These are phyloP conservation scores for Ogataea paraovalis DNA, from an alignment of 805 yeast species.

Conservation along the genomic window DNA sequence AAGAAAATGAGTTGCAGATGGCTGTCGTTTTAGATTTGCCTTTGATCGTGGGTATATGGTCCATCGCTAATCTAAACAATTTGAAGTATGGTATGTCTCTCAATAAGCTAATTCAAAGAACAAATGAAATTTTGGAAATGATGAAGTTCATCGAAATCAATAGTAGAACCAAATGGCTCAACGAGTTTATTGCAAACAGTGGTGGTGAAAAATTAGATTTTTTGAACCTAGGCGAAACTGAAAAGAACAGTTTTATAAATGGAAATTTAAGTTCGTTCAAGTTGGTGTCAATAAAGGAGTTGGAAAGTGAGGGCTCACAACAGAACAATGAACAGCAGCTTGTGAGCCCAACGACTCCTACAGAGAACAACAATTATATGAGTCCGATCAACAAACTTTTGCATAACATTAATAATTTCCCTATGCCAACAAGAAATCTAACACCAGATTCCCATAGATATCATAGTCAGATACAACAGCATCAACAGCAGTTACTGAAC, in stretches of 20 bases:
- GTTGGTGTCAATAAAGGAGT: constrained; percentile 8
- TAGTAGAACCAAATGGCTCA: constrained; percentile 58
- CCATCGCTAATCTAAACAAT: constrained; percentile 59
- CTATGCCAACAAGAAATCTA: constrained; percentile 9
- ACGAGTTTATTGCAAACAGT: constrained; percentile 46
- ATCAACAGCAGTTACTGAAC: constrained; percentile 1
- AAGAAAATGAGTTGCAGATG: constrained; percentile 28
- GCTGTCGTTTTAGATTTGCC: constrained; percentile 61
- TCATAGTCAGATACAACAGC: constrained; percentile 2
- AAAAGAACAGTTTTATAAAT: constrained; percentile 19
- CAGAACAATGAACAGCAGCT: constrained; percentile 1
- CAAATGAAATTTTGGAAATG: constrained; percentile 55
- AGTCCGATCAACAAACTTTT: constrained; percentile 29
- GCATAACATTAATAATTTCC: constrained; percentile 29
- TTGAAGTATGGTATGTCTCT: constrained; percentile 46
- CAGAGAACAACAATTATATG: constrained; percentile 20
- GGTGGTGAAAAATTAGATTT: constrained; percentile 28
- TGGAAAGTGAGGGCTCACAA: background rate
- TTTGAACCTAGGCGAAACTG: constrained; percentile 22
- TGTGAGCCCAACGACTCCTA: constrained; percentile 11
- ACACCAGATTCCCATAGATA: constrained; percentile 10
- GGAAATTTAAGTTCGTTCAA: constrained; percentile 19
- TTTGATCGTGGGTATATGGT: constrained; percentile 61
- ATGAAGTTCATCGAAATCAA: constrained; percentile 53
- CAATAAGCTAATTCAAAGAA: constrained; percentile 35